Percentiles rank a stretch among this genome's conserved stretches.
Evolutionary conservation across 257 asterid genomes (phyloP).

Genomic region (Solanum lycopersicoides): DNA sequence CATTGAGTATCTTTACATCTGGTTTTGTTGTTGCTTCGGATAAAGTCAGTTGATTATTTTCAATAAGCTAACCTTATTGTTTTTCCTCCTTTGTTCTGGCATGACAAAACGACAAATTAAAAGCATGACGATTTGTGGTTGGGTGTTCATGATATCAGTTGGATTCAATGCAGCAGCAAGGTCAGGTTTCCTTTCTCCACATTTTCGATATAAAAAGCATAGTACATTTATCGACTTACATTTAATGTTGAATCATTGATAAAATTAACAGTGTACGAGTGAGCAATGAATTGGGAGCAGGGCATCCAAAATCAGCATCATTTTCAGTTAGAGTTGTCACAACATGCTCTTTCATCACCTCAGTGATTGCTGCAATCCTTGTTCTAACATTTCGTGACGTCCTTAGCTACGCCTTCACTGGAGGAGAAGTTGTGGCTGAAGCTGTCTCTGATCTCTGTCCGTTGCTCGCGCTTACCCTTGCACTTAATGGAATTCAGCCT

Average conservation of each 20-base stretch:
- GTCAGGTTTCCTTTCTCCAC: not conserved
- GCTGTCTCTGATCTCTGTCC: slow-evolving; percentile 34
- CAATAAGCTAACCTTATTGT: not conserved
- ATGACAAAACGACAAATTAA: not conserved
- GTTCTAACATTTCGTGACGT: slow-evolving; percentile 8
- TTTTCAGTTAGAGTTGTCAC: slow-evolving; percentile 24
- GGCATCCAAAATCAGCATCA: slow-evolving; percentile 28
- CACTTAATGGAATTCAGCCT: slow-evolving; percentile 31
- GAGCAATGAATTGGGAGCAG: slow-evolving; percentile 34
- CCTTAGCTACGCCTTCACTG: slow-evolving; percentile 28
- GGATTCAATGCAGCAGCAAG: slow-evolving; percentile 34
- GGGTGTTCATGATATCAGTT: slow-evolving; percentile 28
- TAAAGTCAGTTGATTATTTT: not conserved
- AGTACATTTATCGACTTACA: not conserved
- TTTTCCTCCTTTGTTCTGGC: not conserved
- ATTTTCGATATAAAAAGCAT: not conserved
- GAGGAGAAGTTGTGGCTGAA: slow-evolving; percentile 23
- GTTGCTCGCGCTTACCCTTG: slow-evolving; percentile 19
- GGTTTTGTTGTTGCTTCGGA: not conserved
- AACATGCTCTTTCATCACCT: slow-evolving; percentile 5
- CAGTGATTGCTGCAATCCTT: slow-evolving; percentile 7
- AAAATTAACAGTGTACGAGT: slow-evolving; percentile 24
- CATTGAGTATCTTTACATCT: not conserved
- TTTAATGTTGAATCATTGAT: not conserved
- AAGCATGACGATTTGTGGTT: slow-evolving; percentile 26